phyloP scores from a whole-genome alignment of 495 filamentous ascomycete species.

The Daldinia vernicosa region DNA sequence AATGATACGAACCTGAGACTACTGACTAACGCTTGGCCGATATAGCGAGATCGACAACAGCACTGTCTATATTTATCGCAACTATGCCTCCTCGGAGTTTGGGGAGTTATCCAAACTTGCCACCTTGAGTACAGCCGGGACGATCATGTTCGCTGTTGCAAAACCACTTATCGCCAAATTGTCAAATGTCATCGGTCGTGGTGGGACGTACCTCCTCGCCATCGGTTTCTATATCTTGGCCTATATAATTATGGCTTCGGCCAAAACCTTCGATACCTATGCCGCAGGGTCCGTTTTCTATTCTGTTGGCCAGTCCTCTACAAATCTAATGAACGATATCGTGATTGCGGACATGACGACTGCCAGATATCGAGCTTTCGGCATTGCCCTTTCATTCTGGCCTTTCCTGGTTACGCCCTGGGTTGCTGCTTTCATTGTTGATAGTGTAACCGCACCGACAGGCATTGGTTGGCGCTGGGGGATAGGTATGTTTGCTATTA shows the following conservation, averaged over 20 bases:
- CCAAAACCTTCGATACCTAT: constrained; percentile 54
- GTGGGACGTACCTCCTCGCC: constrained; percentile 56
- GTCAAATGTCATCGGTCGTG: constrained; percentile 59
- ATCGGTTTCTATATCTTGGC: constrained; percentile 56
- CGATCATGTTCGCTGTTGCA: constrained; percentile 56
- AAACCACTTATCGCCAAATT: constrained; percentile 62
- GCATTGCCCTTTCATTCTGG: constrained; percentile 55
- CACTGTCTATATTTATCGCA: constrained; percentile 58
- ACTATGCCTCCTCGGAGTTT: constrained; percentile 58
- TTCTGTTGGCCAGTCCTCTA: constrained; percentile 56
- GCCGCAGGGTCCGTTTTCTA: constrained; percentile 59
- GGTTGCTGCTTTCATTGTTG: constrained; percentile 55
- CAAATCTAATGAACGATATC: constrained; percentile 58
- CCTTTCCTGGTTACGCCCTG: constrained; percentile 59
- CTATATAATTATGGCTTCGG: constrained; percentile 58
- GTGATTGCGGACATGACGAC: constrained; percentile 59
- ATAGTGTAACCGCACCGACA: constrained; percentile 50
- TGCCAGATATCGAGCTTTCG: constrained; percentile 58
- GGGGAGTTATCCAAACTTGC: constrained; percentile 54
- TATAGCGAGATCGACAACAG: constrained; percentile 57
- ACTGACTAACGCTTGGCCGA: neutral
- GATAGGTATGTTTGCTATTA: constrained; percentile 60
- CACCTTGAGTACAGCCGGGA: constrained; percentile 54
- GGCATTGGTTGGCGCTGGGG: constrained; percentile 63
- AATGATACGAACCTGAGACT: constrained; percentile 1